phyloP scores from a whole-genome alignment of 345 rosid species.

The Rhizophora apiculata region DNA sequence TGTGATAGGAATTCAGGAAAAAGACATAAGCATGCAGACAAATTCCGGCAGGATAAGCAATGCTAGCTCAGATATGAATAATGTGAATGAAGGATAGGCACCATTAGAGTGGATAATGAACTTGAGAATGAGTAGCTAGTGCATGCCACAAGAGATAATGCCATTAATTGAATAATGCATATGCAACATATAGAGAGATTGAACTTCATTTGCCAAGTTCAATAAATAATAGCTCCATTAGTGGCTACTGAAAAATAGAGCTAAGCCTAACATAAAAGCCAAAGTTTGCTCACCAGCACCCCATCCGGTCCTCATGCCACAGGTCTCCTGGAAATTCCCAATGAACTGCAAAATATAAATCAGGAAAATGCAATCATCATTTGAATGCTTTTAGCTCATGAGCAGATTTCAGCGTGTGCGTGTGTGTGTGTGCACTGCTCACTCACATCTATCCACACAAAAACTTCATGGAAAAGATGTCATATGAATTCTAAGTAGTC shows the following conservation, averaged over 20 bases:
- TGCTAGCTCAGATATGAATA: too few relatives aligned
- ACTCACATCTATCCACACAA: too few relatives aligned
- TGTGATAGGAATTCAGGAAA: too few relatives aligned
- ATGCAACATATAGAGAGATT: neutral
- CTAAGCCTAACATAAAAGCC: neutral
- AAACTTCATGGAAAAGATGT: too few relatives aligned
- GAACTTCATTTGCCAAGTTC: neutral
- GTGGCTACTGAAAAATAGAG: neutral
- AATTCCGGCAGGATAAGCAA: too few relatives aligned
- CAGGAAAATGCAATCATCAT: neutral
- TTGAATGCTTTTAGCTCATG: too few relatives aligned
- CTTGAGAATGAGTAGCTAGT: too few relatives aligned
- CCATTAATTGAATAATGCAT: neutral
- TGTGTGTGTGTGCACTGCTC: too few relatives aligned
- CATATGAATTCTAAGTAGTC: too few relatives aligned
- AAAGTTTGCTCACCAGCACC: slow-evolving; percentile 59
- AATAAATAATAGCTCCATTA: slow-evolving; percentile 3
- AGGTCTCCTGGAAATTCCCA: slow-evolving; percentile 80
- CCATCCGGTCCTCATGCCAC: slow-evolving; percentile 82
- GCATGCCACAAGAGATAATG: neutral
- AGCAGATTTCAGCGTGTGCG: too few relatives aligned
- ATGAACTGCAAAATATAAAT: slow-evolving; percentile 58
- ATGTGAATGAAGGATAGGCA: neutral
- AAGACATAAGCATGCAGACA: too few relatives aligned
- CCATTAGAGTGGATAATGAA: neutral